Evolutionary conservation across 441 rosid genomes (phyloP).

Genomic region (Pelargonium myrrhifolium): DNA sequence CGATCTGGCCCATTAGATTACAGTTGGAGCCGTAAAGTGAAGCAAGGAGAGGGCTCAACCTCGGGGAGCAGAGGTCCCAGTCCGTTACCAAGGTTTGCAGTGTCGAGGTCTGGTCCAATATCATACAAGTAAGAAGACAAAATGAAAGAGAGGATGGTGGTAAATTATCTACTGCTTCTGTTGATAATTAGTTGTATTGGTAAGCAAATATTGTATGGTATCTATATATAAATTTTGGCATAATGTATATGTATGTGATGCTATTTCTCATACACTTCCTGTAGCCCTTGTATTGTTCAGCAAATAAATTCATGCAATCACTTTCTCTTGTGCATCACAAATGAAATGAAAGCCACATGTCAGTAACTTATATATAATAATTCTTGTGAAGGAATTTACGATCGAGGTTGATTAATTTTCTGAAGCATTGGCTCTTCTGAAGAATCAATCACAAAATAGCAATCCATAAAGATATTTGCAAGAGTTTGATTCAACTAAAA

Average conservation of each 20-base stretch:
- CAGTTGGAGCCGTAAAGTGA: slow-evolving; percentile 70
- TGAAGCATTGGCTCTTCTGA: no score
- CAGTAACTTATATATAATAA: no score
- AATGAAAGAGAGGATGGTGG: neutral
- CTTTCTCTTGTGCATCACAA: neutral
- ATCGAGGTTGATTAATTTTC: no score
- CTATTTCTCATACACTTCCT: no score
- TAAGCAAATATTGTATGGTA: neutral
- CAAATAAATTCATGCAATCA: neutral
- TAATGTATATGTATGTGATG: neutral
- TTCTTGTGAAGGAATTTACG: no score
- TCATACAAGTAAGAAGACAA: slow-evolving; percentile 61
- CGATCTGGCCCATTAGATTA: slow-evolving; percentile 94
- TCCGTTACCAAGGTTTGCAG: slow-evolving; percentile 87
- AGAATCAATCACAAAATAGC: no score
- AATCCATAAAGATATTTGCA: no score
- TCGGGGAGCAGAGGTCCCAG: slow-evolving; percentile 81
- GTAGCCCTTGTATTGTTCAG: no score
- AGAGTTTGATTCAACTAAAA: no score
- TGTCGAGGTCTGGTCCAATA: slow-evolving; percentile 92
- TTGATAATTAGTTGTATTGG: no score
- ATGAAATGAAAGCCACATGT: no score
- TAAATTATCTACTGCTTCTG: neutral
- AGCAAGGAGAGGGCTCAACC: slow-evolving; percentile 50
- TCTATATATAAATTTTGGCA: neutral